Evolutionary conservation across 169 alveolate genomes (phyloP), one percentile per base, ranked within the genome.

Genomic region (Plasmodium coatneyi): DNA sequence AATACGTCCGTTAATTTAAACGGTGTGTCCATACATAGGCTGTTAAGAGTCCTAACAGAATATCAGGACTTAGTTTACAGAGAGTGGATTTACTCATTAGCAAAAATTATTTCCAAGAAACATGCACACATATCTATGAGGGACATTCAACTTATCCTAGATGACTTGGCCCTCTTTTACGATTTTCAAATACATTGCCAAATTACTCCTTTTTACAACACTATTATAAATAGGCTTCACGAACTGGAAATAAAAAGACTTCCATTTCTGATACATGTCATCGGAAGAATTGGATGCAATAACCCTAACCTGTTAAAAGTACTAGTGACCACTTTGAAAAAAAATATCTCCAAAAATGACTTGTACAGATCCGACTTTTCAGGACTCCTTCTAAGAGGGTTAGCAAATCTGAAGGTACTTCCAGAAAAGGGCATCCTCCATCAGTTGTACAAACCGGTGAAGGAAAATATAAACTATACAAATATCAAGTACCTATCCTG

Each of bases 401-500:
- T 95, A 83, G 95, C 95, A 34, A 86, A 93, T 14, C 94, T 96
- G 41, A 95, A 92, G 52, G 92, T 96, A 70, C 92, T 71, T 52
- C 97, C 97, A 6, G 96, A 96, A 36, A 91, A 87, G 82, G 92
- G 71, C 34, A 92, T 92, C 22, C 86, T 96, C 95, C 70, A 56
- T 28, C 95, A 95, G 70, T 46, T 95, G 66, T 93, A 95, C 80
- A 94, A 96, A 34, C 90, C 95, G 4, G 84, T 96, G 14, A 95
- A 83, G 52, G 96, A 92, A 34, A 74, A 92, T 87, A 52, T 92
- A 46, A 25, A 92, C 86, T 93, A 91, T 30, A 93, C 95, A 5
- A 96, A 96, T 93, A 95, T 96, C 72, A 96, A 96, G 92, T 96
- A 96, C 84, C 46, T 96, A 46, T 95, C 97, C 2, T 96, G 97